phyloP scores from a whole-genome alignment of 2,329 filamentous ascomycete genomes.

The Ophiostoma himal-ulmi region DNA sequence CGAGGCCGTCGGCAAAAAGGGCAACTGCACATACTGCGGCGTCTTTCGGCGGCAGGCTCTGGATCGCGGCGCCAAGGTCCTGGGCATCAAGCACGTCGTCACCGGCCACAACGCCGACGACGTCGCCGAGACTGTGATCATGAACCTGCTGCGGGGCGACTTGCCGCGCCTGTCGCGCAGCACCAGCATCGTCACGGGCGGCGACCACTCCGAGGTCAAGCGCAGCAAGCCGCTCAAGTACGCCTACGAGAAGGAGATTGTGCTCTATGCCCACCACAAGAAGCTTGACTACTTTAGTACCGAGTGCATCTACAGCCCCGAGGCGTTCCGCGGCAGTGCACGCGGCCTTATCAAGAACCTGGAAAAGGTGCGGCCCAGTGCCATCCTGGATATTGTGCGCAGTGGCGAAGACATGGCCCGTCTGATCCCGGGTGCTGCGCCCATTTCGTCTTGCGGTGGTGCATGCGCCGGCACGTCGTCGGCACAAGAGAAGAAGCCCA shows the following conservation, averaged over 20 bases:
- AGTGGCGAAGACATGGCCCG: conserved; percentile 95
- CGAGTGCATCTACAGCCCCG: conserved; percentile 96
- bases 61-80: conserved; percentile 80
- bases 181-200: conserved; percentile 81
- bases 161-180: conserved; percentile 79
- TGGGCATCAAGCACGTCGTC: conserved; percentile 87
- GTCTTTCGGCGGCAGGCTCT: conserved; percentile 92
- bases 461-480: conserved; percentile 15
- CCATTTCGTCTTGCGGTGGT: conserved; percentile 17
- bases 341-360: conserved; percentile 90
- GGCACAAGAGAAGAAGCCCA: neutral
- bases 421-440: conserved; percentile 61
- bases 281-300: conserved; percentile 97
- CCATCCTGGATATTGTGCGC: conserved; percentile 87
- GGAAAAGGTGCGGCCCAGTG: conserved; percentile 86
- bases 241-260: conserved; percentile 98
- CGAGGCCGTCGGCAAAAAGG: conserved; percentile 91
- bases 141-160: conserved; percentile 92
- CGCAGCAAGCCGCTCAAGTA: conserved; percentile 96
- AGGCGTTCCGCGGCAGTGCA: conserved; percentile 91
- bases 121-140: conserved; percentile 92
- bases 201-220: conserved; percentile 77
- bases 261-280: conserved; percentile 94
- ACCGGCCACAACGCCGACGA: conserved; percentile 98
- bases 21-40: conserved; percentile 97